A percentile compares a stretch with the other conserved stretches of the same genome.
Conservation (phyloP, 257 asterid genomes). For the Hygrophila difformis region DNA sequence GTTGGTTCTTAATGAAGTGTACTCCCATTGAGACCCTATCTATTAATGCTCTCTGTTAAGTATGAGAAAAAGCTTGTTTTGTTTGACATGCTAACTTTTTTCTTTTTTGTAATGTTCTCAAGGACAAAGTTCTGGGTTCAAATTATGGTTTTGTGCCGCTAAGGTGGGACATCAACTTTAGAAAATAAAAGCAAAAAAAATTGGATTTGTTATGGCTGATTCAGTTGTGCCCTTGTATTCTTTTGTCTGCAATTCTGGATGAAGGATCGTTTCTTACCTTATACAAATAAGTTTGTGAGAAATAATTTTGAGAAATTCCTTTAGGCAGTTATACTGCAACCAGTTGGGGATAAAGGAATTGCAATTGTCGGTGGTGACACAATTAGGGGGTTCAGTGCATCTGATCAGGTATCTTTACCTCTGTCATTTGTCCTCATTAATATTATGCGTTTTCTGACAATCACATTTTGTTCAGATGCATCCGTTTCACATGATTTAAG, state of each 20-base stretch:
- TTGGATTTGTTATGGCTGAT: too few relatives aligned
- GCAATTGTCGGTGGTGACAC: conserved; percentile 86
- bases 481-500: conserved; percentile 10
- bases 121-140: not conserved
- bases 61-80: too few relatives aligned
- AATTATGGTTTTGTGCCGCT: too few relatives aligned
- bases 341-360: conserved; percentile 75
- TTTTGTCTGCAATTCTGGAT: not conserved
- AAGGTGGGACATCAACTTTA: too few relatives aligned
- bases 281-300: not conserved
- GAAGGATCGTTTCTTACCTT: not conserved
- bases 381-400: conserved; percentile 76
- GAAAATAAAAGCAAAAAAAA: too few relatives aligned
- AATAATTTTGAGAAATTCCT: conserved; percentile 12
- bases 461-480: not conserved
- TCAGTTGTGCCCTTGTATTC: too few relatives aligned
- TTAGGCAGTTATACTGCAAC: conserved; percentile 94
- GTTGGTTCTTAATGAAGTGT: too few relatives aligned
- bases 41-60: too few relatives aligned
- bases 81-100: not conserved
- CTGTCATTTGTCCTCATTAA: not conserved
- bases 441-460: not conserved
- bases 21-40: too few relatives aligned
- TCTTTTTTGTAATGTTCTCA: not conserved
- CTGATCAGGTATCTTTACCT: conserved; percentile 64